Percentiles rank a stretch among this genome's conserved stretches.
phyloP scores from a whole-genome alignment of 129 eudicot species.

The Kitagawia praeruptora region DNA sequence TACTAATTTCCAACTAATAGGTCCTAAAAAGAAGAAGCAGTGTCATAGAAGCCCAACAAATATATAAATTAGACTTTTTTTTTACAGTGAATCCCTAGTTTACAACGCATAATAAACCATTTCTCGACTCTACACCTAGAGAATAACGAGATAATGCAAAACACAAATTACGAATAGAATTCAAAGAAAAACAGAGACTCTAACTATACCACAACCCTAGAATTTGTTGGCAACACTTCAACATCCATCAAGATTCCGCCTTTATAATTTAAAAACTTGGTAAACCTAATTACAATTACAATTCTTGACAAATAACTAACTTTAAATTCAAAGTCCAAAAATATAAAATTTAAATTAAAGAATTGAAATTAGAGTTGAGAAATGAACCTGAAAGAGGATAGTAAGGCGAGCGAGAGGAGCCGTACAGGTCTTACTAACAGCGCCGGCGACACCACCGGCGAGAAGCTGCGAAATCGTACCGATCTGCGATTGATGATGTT shows the following conservation, averaged over 20 bases:
- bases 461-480: constrained; percentile 65
- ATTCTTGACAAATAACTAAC: background rate
- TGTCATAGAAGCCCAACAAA: background rate
- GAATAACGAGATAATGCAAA: background rate
- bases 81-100: background rate
- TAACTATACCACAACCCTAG: background rate
- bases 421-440: constrained; percentile 85
- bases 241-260: too few species aligned
- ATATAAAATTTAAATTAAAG: background rate
- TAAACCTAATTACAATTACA: background rate
- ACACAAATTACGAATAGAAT: background rate
- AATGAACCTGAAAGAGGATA: constrained; percentile 74
- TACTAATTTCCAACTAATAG: background rate
- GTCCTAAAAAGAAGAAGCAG: background rate
- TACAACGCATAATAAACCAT: background rate
- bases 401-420: constrained; percentile 97
- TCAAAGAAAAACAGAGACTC: background rate
- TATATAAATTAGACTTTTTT: background rate
- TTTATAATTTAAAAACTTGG: background rate
- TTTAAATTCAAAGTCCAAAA: background rate
- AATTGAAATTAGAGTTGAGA: background rate
- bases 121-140: background rate
- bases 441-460: constrained; percentile 97
- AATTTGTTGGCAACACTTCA: background rate
- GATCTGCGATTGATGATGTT: constrained; percentile 52